Percentiles rank a stretch among this genome's conserved stretches.
Evolutionary conservation across 2,329 filamentous ascomycete species (phyloP).

Genomic region (Ceratocystis huliohia): DNA sequence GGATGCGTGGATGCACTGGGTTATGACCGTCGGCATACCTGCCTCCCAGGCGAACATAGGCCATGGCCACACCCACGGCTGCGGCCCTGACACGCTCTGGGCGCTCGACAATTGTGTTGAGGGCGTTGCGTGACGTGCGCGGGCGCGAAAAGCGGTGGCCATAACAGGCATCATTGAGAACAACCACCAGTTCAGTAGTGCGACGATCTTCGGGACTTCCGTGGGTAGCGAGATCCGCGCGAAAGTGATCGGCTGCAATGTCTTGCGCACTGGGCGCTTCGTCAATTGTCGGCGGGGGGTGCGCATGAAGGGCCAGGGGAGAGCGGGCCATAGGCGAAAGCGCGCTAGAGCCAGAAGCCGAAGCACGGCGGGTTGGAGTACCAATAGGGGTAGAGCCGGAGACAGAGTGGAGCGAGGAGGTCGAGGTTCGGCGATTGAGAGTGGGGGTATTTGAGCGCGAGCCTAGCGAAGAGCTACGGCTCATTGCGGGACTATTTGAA

Average conservation of each 20-base stretch:
- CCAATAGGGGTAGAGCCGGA: slow-evolving; percentile 26
- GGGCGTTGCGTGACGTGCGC: slow-evolving; percentile 55
- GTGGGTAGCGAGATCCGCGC: slow-evolving; percentile 54
- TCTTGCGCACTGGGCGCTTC: slow-evolving; percentile 37
- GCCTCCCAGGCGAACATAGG: slow-evolving; percentile 81
- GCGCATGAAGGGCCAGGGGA: slow-evolving; percentile 24
- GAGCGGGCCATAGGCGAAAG: slow-evolving; percentile 34
- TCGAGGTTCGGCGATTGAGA: slow-evolving; percentile 44
- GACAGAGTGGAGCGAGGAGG: slow-evolving; percentile 42
- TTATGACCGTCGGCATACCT: slow-evolving; percentile 59
- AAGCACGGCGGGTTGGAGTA: slow-evolving; percentile 14
- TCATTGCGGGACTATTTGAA: slow-evolving; percentile 32
- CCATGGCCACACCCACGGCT: slow-evolving; percentile 67
- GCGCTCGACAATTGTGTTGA: slow-evolving; percentile 79
- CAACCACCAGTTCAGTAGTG: slow-evolving; percentile 56
- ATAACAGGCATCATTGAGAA: slow-evolving; percentile 89
- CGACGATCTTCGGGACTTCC: slow-evolving; percentile 34
- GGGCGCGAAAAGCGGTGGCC: slow-evolving; percentile 83
- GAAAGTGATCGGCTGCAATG: slow-evolving; percentile 56
- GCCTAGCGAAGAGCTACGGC: slow-evolving; percentile 27
- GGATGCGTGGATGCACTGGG: slow-evolving; percentile 51
- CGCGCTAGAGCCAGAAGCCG: slow-evolving; percentile 32
- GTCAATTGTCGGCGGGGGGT: slow-evolving; percentile 25
- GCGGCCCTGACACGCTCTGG: slow-evolving; percentile 82
- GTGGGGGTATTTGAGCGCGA: slow-evolving; percentile 39